Conservation (phyloP, 768 basidiomycete genomes). For the Asterophora parasitica region DNA sequence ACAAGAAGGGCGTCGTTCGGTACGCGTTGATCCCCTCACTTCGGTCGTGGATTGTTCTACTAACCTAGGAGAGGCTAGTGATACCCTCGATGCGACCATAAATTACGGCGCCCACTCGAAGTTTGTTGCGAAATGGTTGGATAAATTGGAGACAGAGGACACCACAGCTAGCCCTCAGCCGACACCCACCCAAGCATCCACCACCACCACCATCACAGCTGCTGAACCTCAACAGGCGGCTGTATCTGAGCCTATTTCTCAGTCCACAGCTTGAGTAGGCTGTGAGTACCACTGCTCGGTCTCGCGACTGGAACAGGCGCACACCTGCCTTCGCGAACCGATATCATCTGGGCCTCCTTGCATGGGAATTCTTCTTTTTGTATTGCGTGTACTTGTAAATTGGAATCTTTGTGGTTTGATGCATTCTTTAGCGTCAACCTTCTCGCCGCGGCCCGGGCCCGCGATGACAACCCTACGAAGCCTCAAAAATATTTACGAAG, state of each 20-base stretch:
- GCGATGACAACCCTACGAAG: too few species aligned
- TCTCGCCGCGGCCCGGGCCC: too few species aligned
- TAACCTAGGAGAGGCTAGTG: conserved; percentile 32
- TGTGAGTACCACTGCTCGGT: neutral
- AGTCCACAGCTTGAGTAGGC: neutral
- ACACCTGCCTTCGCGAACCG: too few species aligned
- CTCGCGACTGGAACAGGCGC: too few species aligned
- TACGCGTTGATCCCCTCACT: conserved; percentile 25
- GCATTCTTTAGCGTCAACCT: too few species aligned
- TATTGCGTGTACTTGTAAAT: too few species aligned
- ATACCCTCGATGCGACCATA: conserved; percentile 53
- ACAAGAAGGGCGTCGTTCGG: conserved; percentile 63
- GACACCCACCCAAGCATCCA: too few species aligned
- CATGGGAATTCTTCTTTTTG: too few species aligned
- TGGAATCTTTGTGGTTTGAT: too few species aligned
- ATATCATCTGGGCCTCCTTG: too few species aligned
- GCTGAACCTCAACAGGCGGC: neutral
- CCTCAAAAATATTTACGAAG: too few species aligned
- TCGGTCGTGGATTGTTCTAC: neutral
- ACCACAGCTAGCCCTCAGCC: neutral
- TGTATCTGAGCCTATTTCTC: neutral
- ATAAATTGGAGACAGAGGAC: conserved; percentile 26
- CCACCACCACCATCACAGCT: neutral
- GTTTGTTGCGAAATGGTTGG: conserved; percentile 68
- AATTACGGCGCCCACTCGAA: conserved; percentile 63